Conservation (phyloP, 768 basidiomycete genomes). For the Albatrellus ellisii region DNA sequence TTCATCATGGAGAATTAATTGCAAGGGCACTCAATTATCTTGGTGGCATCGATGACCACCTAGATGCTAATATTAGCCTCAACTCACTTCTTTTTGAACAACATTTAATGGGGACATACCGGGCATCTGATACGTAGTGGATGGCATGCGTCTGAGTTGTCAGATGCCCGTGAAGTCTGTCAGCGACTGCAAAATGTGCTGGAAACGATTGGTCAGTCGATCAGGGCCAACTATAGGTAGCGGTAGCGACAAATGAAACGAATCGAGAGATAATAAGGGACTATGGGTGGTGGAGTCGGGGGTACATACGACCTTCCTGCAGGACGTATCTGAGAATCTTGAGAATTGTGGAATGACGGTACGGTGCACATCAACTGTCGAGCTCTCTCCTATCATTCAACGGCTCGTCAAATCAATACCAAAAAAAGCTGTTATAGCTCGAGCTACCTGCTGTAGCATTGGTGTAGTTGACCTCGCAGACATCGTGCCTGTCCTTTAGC, state of each 20-base stretch:
- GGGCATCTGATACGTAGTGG: conserved; percentile 11
- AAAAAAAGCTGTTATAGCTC: background rate
- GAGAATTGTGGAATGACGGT: conserved; percentile 29
- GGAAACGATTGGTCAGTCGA: conserved; percentile 25
- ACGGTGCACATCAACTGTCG: conserved; percentile 48
- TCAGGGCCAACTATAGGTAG: conserved; percentile 4
- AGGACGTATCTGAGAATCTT: conserved; percentile 12
- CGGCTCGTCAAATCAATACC: background rate
- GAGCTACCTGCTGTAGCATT: conserved; percentile 35
- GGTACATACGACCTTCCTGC: conserved; percentile 27
- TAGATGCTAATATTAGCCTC: conserved; percentile 1
- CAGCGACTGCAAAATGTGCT: conserved; percentile 51
- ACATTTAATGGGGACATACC: conserved; percentile 12
- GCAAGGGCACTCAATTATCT: background rate
- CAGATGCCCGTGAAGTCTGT: conserved; percentile 73
- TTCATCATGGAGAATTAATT: background rate
- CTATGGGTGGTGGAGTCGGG: conserved; percentile 18
- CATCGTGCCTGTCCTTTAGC: no score
- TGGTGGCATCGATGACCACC: conserved; percentile 12
- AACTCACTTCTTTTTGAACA: conserved; percentile 30
- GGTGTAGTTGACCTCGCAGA: conserved; percentile 52
- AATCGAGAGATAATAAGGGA: conserved; percentile 12
- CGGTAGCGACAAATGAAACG: conserved; percentile 8
- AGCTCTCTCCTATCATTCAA: conserved; percentile 27
- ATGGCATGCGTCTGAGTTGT: conserved; percentile 52